These are phyloP conservation scores for Sporothrix schenckii DNA, from an alignment of 2,329 filamentous ascomycete species.

Conservation along the genomic window DNA sequence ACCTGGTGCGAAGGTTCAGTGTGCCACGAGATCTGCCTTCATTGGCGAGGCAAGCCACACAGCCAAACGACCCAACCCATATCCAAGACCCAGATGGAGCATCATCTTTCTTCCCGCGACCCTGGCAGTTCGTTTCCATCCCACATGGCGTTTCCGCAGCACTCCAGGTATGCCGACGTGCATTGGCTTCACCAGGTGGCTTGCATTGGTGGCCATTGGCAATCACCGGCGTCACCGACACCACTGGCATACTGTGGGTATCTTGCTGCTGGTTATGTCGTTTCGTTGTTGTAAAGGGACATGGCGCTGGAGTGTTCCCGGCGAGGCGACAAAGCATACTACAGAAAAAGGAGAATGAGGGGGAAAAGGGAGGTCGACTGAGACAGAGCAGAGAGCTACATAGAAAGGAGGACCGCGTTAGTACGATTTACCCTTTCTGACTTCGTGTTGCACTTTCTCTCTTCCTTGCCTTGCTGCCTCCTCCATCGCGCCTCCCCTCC, in stretches of 20 bases:
- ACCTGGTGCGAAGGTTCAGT: too few species aligned
- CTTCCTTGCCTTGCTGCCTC: not conserved
- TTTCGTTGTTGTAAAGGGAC: not conserved
- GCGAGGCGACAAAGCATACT: slow-evolving; percentile 15
- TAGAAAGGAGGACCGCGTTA: not conserved
- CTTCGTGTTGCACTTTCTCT: not conserved
- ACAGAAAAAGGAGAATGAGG: slow-evolving; percentile 13
- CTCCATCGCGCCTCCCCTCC: slow-evolving; percentile 11
- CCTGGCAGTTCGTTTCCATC: not conserved
- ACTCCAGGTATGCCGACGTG: not conserved
- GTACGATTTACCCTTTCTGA: not conserved
- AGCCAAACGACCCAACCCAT: not conserved
- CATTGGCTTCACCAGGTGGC: slow-evolving; percentile 13
- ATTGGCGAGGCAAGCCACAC: not conserved
- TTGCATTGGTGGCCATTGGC: slow-evolving; percentile 9
- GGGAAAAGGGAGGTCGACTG: not conserved
- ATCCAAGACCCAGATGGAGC: not conserved
- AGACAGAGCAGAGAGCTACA: not conserved
- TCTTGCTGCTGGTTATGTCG: not conserved
- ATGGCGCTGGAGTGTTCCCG: not conserved
- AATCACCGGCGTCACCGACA: not conserved
- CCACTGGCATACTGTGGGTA: not conserved
- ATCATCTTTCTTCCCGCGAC: not conserved
- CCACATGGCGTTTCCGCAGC: slow-evolving; percentile 23
- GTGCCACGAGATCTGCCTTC: too few species aligned